phyloP scores from a whole-genome alignment of 1,284 basidiomycete genomes.

The Earliella scabrosa region DNA sequence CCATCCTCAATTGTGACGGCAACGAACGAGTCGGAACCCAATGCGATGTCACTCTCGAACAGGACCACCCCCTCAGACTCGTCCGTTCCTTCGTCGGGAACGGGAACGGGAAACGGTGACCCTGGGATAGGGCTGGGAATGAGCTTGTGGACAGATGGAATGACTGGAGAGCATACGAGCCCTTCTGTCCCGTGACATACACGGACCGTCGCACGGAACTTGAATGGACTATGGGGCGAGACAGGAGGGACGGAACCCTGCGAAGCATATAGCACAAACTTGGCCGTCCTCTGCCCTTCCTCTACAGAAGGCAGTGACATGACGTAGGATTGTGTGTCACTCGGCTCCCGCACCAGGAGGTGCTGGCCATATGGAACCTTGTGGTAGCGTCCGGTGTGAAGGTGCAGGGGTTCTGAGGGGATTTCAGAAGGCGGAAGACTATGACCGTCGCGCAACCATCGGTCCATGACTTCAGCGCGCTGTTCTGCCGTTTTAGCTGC shows the following conservation, averaged over 20 bases:
- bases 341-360: slow-evolving; percentile 50
- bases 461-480: slow-evolving; percentile 51
- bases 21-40: slow-evolving; percentile 43
- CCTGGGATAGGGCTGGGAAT: slow-evolving; percentile 62
- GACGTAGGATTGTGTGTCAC: slow-evolving; percentile 50
- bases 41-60: slow-evolving; percentile 54
- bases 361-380: slow-evolving; percentile 39
- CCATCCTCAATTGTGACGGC: slow-evolving; percentile 54
- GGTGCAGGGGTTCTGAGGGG: slow-evolving; percentile 13
- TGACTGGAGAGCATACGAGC: slow-evolving; percentile 43
- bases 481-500: slow-evolving; percentile 33
- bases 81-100: slow-evolving; percentile 66
- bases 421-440: slow-evolving; percentile 37
- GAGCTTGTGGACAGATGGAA: slow-evolving; percentile 54
- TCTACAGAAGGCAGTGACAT: slow-evolving; percentile 45
- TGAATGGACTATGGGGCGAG: slow-evolving; percentile 48
- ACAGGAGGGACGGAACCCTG: slow-evolving; percentile 56
- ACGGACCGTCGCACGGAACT: slow-evolving; percentile 49
- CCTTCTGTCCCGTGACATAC: slow-evolving; percentile 40
- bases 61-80: slow-evolving; percentile 75
- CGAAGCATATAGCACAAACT: slow-evolving; percentile 62
- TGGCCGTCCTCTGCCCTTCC: slow-evolving; percentile 9
- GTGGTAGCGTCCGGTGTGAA: slow-evolving; percentile 38
- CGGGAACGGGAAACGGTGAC: slow-evolving; percentile 63
- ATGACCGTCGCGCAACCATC: slow-evolving; percentile 69